Conservation (phyloP, 495 filamentous ascomycete species). For the Ramalina intermedia region DNA sequence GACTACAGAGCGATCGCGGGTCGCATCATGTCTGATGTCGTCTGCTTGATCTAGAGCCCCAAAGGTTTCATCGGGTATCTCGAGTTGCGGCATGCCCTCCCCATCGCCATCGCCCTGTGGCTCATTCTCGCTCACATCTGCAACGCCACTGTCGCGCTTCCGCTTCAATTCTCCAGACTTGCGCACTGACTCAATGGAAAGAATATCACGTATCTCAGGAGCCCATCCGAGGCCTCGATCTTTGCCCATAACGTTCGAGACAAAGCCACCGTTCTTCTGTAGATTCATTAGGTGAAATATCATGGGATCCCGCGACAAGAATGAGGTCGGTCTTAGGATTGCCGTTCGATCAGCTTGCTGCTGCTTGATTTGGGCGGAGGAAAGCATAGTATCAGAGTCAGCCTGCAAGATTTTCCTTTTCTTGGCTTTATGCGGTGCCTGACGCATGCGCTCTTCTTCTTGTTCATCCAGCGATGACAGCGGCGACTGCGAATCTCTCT, state of each 20-base stretch:
- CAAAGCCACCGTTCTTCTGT: constrained; percentile 78
- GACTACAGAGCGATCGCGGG: constrained; percentile 33
- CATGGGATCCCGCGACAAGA: constrained; percentile 73
- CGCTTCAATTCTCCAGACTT: constrained; percentile 73
- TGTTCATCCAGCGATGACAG: constrained; percentile 39
- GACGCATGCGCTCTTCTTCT: constrained; percentile 37
- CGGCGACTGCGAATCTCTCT: constrained; percentile 51
- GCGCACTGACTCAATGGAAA: constrained; percentile 68
- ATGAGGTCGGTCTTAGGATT: constrained; percentile 64
- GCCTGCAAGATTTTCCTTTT: constrained; percentile 59
- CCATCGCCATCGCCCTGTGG: constrained; percentile 22
- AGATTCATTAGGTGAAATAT: constrained; percentile 77
- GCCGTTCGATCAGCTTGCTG: constrained; percentile 66
- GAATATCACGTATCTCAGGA: constrained; percentile 72
- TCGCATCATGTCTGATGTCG: constrained; percentile 33
- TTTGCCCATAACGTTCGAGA: constrained; percentile 59
- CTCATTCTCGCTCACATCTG: constrained; percentile 58
- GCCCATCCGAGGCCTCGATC: constrained; percentile 69
- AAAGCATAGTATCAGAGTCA: constrained; percentile 50
- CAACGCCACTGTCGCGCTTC: constrained; percentile 81
- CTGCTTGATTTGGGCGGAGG: constrained; percentile 48
- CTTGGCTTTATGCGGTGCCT: constrained; percentile 54
- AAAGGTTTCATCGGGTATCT: constrained; percentile 46
- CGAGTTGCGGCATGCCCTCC: constrained; percentile 52
- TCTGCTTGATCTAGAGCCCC: constrained; percentile 32